A percentile compares a stretch with the other conserved stretches of the same genome.
These are phyloP conservation scores for Sporothrix globosa DNA, from an alignment of 2,329 filamentous ascomycete genomes.

Conservation along the genomic window DNA sequence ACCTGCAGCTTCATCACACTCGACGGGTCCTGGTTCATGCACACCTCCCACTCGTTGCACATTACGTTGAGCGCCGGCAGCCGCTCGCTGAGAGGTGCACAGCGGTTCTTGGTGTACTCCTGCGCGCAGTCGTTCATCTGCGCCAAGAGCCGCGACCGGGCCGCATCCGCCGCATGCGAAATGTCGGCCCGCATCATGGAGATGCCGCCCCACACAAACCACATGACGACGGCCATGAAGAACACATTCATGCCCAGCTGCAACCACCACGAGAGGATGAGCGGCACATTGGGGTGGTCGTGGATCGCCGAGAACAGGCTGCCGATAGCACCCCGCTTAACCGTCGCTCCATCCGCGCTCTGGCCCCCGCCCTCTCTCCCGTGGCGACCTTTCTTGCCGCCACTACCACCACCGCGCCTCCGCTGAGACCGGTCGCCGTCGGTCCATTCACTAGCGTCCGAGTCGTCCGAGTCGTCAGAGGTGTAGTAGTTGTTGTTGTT, in stretches of 20 bases:
- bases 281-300: constrained; percentile 61
- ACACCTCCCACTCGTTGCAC: constrained; percentile 81
- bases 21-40: constrained; percentile 82
- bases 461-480: constrained; percentile 50
- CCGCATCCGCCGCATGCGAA: constrained; percentile 68
- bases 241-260: constrained; percentile 66
- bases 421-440: constrained; percentile 20
- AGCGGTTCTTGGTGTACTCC: constrained; percentile 76
- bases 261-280: constrained; percentile 63
- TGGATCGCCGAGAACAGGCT: constrained; percentile 56
- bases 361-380: background rate
- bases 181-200: constrained; percentile 75
- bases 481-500: constrained; percentile 55
- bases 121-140: constrained; percentile 74
- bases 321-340: constrained; percentile 46
- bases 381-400: constrained; percentile 24
- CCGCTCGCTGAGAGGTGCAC: constrained; percentile 63
- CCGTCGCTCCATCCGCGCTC: constrained; percentile 7
- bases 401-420: constrained; percentile 32
- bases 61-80: constrained; percentile 72
- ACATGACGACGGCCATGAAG: constrained; percentile 60
- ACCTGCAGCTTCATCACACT: constrained; percentile 78
- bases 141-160: constrained; percentile 68
- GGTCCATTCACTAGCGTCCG: constrained; percentile 36
- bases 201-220: constrained; percentile 70